Conservation (phyloP, 1,139 yeast genomes). For the Lodderomyces metapsilosis region DNA sequence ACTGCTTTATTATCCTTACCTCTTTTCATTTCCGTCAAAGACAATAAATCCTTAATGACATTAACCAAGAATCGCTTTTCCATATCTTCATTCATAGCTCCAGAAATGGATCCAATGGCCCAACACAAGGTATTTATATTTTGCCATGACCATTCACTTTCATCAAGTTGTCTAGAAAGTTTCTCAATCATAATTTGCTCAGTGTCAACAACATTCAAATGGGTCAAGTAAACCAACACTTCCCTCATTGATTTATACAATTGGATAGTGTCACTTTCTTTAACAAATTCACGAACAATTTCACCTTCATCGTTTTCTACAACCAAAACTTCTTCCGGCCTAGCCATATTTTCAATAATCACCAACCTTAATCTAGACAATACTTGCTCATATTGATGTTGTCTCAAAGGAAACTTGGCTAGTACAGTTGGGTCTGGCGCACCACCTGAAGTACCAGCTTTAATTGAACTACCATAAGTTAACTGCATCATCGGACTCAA, state of each 20-base stretch:
- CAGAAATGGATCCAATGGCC: constrained; percentile 99
- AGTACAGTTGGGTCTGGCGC: constrained; percentile 84
- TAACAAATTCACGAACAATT: constrained; percentile 94
- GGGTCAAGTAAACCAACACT: constrained; percentile 91
- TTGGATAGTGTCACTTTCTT: constrained; percentile 95
- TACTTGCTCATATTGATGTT: constrained; percentile 73
- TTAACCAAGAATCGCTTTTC: constrained; percentile 91
- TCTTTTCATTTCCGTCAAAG: constrained; percentile 91
- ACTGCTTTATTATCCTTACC: constrained; percentile 99
- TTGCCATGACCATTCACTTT: constrained; percentile 99
- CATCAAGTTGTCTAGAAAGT: constrained; percentile 89
- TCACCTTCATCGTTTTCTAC: constrained; percentile 99
- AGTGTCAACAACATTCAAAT: constrained; percentile 90
- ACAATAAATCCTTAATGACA: constrained; percentile 86
- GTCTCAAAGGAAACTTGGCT: constrained; percentile 76
- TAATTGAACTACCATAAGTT: constrained; percentile 50
- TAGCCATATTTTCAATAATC: constrained; percentile 94
- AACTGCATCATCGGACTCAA: constrained; percentile 75
- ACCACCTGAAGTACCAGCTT: constrained; percentile 58
- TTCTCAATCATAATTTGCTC: constrained; percentile 92
- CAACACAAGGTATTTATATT: constrained; percentile 95
- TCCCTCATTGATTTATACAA: constrained; percentile 94
- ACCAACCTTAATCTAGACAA: constrained; percentile 83
- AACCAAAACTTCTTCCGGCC: constrained; percentile 95
- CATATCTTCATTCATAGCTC: constrained; percentile 98